A percentile compares a stretch with the other conserved stretches of the same genome.
Evolutionary conservation across 768 basidiomycete species (phyloP).

Genomic region (Pseudohyphozyma bogoriensis): DNA sequence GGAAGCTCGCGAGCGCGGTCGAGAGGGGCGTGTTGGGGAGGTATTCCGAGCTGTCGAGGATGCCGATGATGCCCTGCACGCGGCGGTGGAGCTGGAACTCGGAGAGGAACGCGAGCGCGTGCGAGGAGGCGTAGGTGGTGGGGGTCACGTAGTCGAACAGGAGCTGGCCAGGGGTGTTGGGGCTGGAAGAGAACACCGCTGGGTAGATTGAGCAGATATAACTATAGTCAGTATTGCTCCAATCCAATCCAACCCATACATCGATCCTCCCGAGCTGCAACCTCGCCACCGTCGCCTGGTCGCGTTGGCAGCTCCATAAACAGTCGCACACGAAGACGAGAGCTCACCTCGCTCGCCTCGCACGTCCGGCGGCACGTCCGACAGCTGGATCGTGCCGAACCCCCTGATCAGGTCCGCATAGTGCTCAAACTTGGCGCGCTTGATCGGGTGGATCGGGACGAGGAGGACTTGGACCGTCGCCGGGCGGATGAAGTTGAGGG

Average conservation of each 20-base stretch:
- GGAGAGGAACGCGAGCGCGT: conserved; percentile 53
- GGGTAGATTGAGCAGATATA: conserved; percentile 18
- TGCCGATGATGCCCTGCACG: conserved; percentile 76
- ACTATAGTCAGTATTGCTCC: too few species aligned
- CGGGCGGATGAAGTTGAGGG: conserved; percentile 57
- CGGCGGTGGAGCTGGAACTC: conserved; percentile 58
- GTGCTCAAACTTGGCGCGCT: conserved; percentile 56
- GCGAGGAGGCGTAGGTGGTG: conserved; percentile 57
- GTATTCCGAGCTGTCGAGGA: conserved; percentile 49
- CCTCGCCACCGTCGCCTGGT: too few species aligned
- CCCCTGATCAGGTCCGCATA: conserved; percentile 64
- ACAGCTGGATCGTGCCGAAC: conserved; percentile 62
- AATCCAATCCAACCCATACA: too few species aligned
- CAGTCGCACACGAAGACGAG: too few species aligned
- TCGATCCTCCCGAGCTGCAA: too few species aligned
- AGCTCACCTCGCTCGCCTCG: conserved; percentile 47
- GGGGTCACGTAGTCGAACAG: conserved; percentile 70
- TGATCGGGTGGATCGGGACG: conserved; percentile 71
- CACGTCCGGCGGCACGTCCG: conserved; percentile 69
- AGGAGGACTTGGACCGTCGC: conserved; percentile 78
- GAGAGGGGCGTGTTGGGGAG: conserved; percentile 44
- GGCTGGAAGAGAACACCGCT: conserved; percentile 76
- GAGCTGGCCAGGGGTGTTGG: conserved; percentile 63
- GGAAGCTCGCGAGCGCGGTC: conserved; percentile 55
- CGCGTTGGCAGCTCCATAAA: too few species aligned